These are phyloP conservation scores for Ascoidea asiatica DNA, from an alignment of 805 yeast species.

Conservation along the genomic window DNA sequence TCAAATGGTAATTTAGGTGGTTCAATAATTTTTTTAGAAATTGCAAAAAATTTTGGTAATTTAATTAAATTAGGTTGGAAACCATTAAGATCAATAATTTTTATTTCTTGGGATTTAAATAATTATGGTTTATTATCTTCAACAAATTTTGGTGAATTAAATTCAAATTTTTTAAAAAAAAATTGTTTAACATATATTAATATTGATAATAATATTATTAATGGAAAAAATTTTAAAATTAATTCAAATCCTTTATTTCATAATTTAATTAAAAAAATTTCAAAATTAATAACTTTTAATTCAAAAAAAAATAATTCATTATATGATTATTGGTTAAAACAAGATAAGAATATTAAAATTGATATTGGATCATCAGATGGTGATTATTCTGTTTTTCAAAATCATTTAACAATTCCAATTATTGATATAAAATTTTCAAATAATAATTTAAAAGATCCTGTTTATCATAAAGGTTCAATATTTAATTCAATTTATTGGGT, in stretches of 20 bases:
- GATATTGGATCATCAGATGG: conserved; percentile 34
- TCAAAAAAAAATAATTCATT: conserved; percentile 25
- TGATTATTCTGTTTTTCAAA: conserved; percentile 48
- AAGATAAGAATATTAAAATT: conserved; percentile 24
- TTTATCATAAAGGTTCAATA: conserved; percentile 39
- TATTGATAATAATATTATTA: conserved; percentile 14
- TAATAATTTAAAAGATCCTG: conserved; percentile 27
- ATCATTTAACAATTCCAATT: conserved; percentile 55
- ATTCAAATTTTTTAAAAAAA: too few species aligned
- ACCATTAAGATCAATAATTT: conserved; percentile 5
- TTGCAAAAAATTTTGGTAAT: conserved; percentile 30
- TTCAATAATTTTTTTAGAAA: conserved; percentile 33
- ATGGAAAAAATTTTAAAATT: conserved; percentile 35
- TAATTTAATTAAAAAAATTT: conserved; percentile 27
- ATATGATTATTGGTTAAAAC: conserved; percentile 31
- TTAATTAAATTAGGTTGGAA: conserved; percentile 5
- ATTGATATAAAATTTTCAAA: conserved; percentile 31
- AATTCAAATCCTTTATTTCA: conserved; percentile 46
- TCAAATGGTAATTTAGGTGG: conserved; percentile 33
- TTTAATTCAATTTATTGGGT: conserved; percentile 50
- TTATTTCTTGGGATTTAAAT: conserved; percentile 6
- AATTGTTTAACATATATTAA: too few species aligned
- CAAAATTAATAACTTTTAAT: conserved; percentile 31
- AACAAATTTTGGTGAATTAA: not conserved
- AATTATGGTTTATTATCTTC: not conserved